Evolutionary conservation across 495 filamentous ascomycete species (phyloP).

Genomic region (Extremus antarcticus): DNA sequence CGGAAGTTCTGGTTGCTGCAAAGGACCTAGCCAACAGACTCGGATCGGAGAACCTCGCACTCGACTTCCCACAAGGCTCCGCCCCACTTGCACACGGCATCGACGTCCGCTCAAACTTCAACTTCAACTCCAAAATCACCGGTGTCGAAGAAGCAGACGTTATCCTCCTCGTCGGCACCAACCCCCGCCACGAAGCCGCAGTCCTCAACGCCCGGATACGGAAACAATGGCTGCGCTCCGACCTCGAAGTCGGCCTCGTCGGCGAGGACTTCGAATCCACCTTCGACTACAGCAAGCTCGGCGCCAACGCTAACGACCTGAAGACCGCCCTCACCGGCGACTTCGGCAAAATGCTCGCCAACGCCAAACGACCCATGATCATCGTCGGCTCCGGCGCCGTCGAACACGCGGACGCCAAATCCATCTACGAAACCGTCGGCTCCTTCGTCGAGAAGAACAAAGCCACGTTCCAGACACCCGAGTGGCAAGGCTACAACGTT

Average conservation of each 20-base stretch:
- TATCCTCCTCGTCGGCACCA: constrained; percentile 86
- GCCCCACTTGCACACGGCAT: constrained; percentile 82
- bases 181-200: constrained; percentile 87
- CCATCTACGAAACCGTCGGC: constrained; percentile 82
- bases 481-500: constrained; percentile 97
- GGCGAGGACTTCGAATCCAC: constrained; percentile 86
- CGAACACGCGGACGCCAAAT: constrained; percentile 81
- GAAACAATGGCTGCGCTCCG: constrained; percentile 94
- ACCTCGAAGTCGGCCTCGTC: constrained; percentile 84
- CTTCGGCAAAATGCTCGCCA: constrained; percentile 81
- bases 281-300: constrained; percentile 86
- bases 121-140: constrained; percentile 89
- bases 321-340: constrained; percentile 75
- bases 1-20: constrained; percentile 86
- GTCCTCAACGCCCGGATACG: constrained; percentile 91
- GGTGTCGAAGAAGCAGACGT: constrained; percentile 89
- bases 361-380: constrained; percentile 91
- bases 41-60: constrained; percentile 86
- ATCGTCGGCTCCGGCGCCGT: constrained; percentile 80
- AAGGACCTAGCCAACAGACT: constrained; percentile 95
- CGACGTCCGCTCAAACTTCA: constrained; percentile 86
- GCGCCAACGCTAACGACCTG: constrained; percentile 59
- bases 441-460: constrained; percentile 86
- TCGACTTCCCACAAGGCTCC: constrained; percentile 78
- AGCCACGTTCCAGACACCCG: constrained; percentile 69